Evolutionary conservation across 1,284 basidiomycete species (phyloP), one percentile per base, ranked within the genome.

Genomic region (Pseudozyma sp.): DNA sequence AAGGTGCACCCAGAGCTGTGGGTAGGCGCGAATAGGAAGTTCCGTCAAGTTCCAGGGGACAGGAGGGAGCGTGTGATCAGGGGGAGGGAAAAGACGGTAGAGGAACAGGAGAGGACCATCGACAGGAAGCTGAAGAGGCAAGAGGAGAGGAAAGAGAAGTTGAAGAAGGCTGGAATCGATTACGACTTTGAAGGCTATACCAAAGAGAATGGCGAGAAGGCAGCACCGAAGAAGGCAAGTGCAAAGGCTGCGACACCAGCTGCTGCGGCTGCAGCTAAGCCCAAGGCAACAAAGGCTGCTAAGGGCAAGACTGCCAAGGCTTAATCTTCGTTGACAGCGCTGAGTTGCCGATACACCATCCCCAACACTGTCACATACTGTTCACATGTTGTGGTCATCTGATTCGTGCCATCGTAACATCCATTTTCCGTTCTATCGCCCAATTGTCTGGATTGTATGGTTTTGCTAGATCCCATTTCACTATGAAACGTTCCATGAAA

Each of bases 21-120:
- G 97, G 88, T 96, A 14, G 96, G 97, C n/a, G 93, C 95, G 21
- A 96, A 97, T 86, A 89, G 92, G 77, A 95, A 93, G 86, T 99
- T 91, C 90, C 88, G 91, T 67, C 86, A 87, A 5, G 89, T 97
- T 3, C 95, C 96, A 0, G 87, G 85, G 14, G 91, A 90, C 9
- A 90, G 93, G 51, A 86, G 94, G 45, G 90, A 90, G 65, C 59
- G 74, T 88, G 93, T 73, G 86, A 90, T 38, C 88, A 90, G 78
- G 92, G 94, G 78, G 92, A 96, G 86, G 62, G 87, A 88, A 10
- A 90, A 95, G 69, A 93, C 92, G 1, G 88, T 89, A 56, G 90
- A 91, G 52, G 88, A 94, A 83, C 89, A 92, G 80, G 86, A 86
- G 45, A 89, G 88, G 72, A 91, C 91, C 4, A 89, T 92, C 68